Base-by-base conservation (phyloP, 2,329 filamentous ascomycete species). In the Aureobasidium leucospermi region DNA sequence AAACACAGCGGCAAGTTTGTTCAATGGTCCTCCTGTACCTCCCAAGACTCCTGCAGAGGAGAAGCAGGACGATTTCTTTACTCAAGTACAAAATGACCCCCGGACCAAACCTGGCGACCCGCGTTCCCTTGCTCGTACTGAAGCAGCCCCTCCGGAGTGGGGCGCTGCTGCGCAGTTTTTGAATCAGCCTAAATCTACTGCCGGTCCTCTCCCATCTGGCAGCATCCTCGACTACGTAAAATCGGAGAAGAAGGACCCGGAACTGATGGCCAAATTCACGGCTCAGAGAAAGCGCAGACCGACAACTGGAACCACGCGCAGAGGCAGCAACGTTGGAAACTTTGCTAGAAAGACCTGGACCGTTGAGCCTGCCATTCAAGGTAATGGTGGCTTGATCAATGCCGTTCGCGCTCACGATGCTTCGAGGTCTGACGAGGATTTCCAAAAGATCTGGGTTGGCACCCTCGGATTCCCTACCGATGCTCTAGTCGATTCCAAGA, bases 401-500 rank as follows among this genome's bases (percentile, higher is more conserved):
- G 93, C 93, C 4, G 85, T 94, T 36, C 85, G 89, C 63, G 58
- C 46, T 8, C 58, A 46, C 11, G 47, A 59, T 45, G 58, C 58
- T 38, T 79, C 83, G 15, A 83, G 89, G 48, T 83, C 86, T 58
- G 87, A 85, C 19, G 81, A 82, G 62, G 76, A 90, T 9, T 80
- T 82, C 19, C 88, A 96, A 59, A 87, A 90, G 69, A 87, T 86
- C n/a, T 96, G 89, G 86, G 88, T 97, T 4, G 93, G 93, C 57
- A 95, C 92, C 0, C 76, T 97, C 45, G 94, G 93, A 19, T 96
- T 96, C 84, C 92, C 93, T 0, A 96, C 90, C 0, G 93, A 97
- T 73, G 87, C 86, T 7, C 79, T 97, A 28, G 81, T 87, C 39
- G 84, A 86, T 43, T 84, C 86, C 66, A 85, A 89, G 68, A 93